Percentiles rank a stretch among this genome's conserved stretches.
Conservation (phyloP, 768 basidiomycete genomes). For the Epithele typhae region DNA sequence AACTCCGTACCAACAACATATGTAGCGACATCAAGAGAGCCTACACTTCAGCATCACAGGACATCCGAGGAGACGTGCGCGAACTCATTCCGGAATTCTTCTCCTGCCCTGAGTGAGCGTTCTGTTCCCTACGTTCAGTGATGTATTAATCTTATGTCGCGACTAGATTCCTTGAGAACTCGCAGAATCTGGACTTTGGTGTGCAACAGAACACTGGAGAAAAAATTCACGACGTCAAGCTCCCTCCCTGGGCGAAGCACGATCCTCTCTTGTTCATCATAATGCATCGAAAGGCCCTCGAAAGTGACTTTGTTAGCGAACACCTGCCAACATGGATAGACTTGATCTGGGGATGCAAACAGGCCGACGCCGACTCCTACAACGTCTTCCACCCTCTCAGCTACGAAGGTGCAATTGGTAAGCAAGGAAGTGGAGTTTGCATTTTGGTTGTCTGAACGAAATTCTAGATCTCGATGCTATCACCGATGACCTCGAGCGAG, state of each 20-base stretch:
- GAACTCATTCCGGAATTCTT: conserved; percentile 92
- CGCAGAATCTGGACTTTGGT: conserved; percentile 76
- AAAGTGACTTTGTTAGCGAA: conserved; percentile 83
- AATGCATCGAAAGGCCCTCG: conserved; percentile 75
- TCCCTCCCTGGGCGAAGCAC: conserved; percentile 86
- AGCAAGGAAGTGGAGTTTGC: too few species aligned
- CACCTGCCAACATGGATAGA: conserved; percentile 90
- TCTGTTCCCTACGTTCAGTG: too few species aligned
- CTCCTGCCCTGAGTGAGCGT: conserved; percentile 66
- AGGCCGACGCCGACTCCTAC: conserved; percentile 68
- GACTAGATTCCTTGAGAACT: conserved; percentile 77
- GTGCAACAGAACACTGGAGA: conserved; percentile 68
- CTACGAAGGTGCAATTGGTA: conserved; percentile 87
- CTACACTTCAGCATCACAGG: conserved; percentile 79
- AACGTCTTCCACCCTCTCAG: conserved; percentile 94
- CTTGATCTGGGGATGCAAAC: conserved; percentile 86
- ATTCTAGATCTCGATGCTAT: conserved; percentile 85
- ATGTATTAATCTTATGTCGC: too few species aligned
- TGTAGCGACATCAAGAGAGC: conserved; percentile 74
- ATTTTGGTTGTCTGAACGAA: too few species aligned
- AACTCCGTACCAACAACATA: conserved; percentile 9
- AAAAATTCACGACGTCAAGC: conserved; percentile 79
- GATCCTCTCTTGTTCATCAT: conserved; percentile 82
- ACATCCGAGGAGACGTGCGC: conserved; percentile 87
- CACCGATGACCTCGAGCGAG: conserved; percentile 79